Percentiles rank a stretch among this genome's conserved stretches.
These are phyloP conservation scores for Tulasnella sp. DNA, from an alignment of 768 basidiomycete species.

Conservation along the genomic window DNA sequence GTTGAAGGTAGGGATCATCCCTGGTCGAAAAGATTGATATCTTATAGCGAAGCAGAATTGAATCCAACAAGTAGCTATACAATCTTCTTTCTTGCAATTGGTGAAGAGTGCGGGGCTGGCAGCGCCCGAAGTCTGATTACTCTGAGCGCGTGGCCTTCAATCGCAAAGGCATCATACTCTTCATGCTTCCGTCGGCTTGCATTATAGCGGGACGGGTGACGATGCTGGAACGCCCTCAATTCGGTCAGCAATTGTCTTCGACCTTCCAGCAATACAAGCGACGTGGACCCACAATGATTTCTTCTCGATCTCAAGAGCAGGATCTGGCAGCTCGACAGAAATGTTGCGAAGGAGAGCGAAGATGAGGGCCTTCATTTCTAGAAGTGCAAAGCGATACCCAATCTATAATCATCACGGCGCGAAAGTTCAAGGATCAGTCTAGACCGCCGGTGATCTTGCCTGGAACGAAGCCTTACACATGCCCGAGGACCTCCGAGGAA, in stretches of 20 bases:
- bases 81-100: no score
- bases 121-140: no score
- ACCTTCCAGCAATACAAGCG: background rate
- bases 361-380: constrained; percentile 41
- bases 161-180: background rate
- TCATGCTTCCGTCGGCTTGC: background rate
- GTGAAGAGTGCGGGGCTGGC: no score
- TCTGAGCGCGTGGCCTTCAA: no score
- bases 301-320: constrained; percentile 40
- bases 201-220: background rate
- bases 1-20: no score
- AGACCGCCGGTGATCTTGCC: constrained; percentile 49
- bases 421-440: background rate
- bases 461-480: background rate
- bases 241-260: background rate
- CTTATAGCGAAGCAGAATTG: no score
- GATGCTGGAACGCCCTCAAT: background rate
- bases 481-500: constrained; percentile 28
- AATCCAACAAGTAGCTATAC: no score
- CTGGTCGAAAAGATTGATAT: no score
- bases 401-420: background rate
- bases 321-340: constrained; percentile 52
- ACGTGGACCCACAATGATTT: constrained; percentile 12
- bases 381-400: constrained; percentile 14
- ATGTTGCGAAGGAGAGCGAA: constrained; percentile 52